Evolutionary conservation across 257 asterid species (phyloP).

Genomic region (Nicotiana obtusifolia): DNA sequence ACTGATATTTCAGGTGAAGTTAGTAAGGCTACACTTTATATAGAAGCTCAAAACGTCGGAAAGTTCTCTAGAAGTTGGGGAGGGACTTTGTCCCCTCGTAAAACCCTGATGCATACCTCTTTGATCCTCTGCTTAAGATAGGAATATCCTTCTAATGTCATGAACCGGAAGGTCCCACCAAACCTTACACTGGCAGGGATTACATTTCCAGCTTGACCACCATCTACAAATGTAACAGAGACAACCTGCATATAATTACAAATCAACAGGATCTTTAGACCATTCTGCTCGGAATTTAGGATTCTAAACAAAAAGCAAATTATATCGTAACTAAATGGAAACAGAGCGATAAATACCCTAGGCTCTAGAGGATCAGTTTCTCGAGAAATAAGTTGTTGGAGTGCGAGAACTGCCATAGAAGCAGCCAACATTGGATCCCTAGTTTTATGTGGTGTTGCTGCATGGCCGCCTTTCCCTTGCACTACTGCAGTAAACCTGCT

Average conservation of each 20-base stretch:
- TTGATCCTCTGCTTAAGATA: constrained; percentile 60
- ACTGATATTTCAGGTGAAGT: background rate
- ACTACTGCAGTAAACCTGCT: constrained; percentile 55
- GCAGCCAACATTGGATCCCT: constrained; percentile 64
- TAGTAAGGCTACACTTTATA: background rate
- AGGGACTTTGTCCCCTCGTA: background rate
- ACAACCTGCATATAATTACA: constrained; percentile 38
- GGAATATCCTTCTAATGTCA: constrained; percentile 43
- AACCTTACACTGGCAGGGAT: constrained; percentile 67
- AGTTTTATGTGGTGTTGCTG: constrained; percentile 66
- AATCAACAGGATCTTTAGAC: background rate
- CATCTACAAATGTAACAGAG: constrained; percentile 61
- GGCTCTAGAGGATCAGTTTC: constrained; percentile 80
- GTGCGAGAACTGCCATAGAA: constrained; percentile 64
- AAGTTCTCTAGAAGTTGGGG: background rate
- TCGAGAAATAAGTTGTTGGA: constrained; percentile 81
- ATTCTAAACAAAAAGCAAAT: background rate
- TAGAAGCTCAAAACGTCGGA: background rate
- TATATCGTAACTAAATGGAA: background rate
- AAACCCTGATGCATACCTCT: constrained; percentile 39
- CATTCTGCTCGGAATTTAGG: background rate
- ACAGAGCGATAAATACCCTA: constrained; percentile 33
- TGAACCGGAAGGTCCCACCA: constrained; percentile 82
- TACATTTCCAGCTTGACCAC: constrained; percentile 61
- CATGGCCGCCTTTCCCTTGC: constrained; percentile 81